These are phyloP conservation scores for Ambrosia hybrid DNA, from an alignment of 140 eudicot genomes.

Conservation along the genomic window DNA sequence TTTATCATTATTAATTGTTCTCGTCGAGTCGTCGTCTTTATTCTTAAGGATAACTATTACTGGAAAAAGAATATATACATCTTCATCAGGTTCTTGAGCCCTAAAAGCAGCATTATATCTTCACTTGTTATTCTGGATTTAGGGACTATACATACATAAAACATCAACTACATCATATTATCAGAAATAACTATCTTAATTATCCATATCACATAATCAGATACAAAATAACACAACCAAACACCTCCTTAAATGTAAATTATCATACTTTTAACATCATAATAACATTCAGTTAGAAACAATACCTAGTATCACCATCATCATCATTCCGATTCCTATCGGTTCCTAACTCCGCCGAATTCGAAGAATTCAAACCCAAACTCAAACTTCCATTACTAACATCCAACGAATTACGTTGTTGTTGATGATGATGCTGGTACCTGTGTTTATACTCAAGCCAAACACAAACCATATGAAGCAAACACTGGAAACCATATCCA, in stretches of 20 bases:
- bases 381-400: constrained; percentile 2
- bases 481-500: constrained; percentile 71
- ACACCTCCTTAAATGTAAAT: neutral
- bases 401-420: constrained; percentile 3
- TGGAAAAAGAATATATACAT: neutral
- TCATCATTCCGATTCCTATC: constrained; percentile 41
- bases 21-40: neutral
- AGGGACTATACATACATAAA: no score
- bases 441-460: constrained; percentile 58
- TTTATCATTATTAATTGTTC: constrained; percentile 8
- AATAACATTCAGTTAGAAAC: neutral
- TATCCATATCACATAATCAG: neutral
- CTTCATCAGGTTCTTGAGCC: neutral
- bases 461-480: constrained; percentile 70
- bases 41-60: neutral
- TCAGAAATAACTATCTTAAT: neutral
- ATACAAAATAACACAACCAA: constrained; percentile 7
- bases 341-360: constrained; percentile 40
- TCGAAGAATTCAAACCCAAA: constrained; percentile 27
- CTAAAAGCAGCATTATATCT: neutral
- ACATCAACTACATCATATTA: neutral
- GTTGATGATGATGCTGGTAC: constrained; percentile 7
- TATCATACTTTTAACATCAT: neutral
- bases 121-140: no score
- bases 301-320: constrained; percentile 57